These are phyloP conservation scores for Firmiana major DNA, from an alignment of 345 rosid species.

Conservation along the genomic window DNA sequence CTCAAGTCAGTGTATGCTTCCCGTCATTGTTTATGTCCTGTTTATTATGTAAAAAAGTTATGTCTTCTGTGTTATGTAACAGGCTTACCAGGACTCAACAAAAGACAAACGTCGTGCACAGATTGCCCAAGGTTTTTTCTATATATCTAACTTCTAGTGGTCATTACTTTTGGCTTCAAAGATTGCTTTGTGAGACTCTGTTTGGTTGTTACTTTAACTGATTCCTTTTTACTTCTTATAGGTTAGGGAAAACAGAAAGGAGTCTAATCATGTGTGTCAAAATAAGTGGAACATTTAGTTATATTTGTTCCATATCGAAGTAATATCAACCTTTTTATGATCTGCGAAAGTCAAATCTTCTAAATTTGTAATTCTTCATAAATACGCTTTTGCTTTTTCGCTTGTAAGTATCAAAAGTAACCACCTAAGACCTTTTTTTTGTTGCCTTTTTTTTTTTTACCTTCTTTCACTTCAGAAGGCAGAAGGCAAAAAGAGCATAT, in stretches of 20 bases:
- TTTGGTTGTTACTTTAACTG: not conserved
- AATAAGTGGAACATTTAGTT: not conserved
- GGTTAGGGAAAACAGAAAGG: not conserved
- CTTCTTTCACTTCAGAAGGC: not conserved
- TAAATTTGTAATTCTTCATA: not conserved
- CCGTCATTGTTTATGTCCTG: slow-evolving; percentile 8
- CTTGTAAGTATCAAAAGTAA: not conserved
- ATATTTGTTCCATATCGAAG: not conserved
- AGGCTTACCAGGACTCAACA: slow-evolving; percentile 95
- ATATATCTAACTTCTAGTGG: not conserved
- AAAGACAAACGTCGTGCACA: slow-evolving; percentile 89
- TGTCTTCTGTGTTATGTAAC: slow-evolving; percentile 20
- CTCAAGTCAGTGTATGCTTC: not conserved
- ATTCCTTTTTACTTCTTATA: not conserved
- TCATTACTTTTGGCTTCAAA: not conserved
- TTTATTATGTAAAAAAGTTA: slow-evolving; percentile 14
- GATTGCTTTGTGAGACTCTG: not conserved
- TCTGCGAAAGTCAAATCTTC: not conserved
- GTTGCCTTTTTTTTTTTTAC: not conserved
- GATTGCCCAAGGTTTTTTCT: slow-evolving; percentile 84
- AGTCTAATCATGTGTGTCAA: not conserved
- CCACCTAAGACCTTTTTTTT: not conserved
- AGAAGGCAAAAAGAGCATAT: not conserved
- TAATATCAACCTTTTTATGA: not conserved
- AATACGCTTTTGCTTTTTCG: not conserved